phyloP scores from a whole-genome alignment of 2,329 filamentous ascomycete species.

The Nemania serpens region DNA sequence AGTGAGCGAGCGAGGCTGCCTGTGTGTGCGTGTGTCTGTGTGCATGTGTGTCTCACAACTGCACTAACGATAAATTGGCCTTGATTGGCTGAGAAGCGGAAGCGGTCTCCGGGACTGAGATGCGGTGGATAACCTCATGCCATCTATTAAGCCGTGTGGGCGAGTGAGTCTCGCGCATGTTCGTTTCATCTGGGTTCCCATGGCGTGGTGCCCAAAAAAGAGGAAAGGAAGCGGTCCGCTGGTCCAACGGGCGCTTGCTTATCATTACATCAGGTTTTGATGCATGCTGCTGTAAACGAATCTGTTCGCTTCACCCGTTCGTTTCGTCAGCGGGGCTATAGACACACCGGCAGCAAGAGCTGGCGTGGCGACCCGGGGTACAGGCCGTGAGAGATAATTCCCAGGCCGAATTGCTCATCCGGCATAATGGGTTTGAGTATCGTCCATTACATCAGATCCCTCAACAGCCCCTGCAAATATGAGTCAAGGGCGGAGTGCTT shows the following conservation, averaged over 20 bases:
- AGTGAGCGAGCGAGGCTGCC: constrained; percentile 5
- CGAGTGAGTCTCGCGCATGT: not conserved
- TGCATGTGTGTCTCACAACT: not conserved
- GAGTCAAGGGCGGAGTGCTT: constrained; percentile 8
- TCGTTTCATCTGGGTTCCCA: constrained; percentile 8
- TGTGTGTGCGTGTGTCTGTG: too few species aligned
- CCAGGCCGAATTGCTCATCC: constrained; percentile 7
- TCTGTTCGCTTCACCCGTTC: constrained; percentile 9
- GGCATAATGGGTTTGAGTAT: constrained; percentile 4
- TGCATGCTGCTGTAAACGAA: constrained; percentile 1
- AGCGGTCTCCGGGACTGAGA: not conserved
- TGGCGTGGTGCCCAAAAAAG: not conserved
- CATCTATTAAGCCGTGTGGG: not conserved
- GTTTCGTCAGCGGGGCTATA: constrained; percentile 5
- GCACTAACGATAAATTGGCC: not conserved
- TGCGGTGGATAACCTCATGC: not conserved
- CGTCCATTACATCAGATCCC: constrained; percentile 6
- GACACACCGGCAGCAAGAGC: constrained; percentile 4
- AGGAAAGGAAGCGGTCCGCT: not conserved
- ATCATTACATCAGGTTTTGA: constrained; percentile 4
- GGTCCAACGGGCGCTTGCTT: not conserved
- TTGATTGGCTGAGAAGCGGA: not conserved
- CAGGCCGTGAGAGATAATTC: constrained; percentile 2
- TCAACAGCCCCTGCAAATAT: constrained; percentile 9
- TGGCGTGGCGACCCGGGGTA: not conserved